phyloP scores from a whole-genome alignment of 2,329 filamentous ascomycete species.

The Dactylonectria macrodidyma region DNA sequence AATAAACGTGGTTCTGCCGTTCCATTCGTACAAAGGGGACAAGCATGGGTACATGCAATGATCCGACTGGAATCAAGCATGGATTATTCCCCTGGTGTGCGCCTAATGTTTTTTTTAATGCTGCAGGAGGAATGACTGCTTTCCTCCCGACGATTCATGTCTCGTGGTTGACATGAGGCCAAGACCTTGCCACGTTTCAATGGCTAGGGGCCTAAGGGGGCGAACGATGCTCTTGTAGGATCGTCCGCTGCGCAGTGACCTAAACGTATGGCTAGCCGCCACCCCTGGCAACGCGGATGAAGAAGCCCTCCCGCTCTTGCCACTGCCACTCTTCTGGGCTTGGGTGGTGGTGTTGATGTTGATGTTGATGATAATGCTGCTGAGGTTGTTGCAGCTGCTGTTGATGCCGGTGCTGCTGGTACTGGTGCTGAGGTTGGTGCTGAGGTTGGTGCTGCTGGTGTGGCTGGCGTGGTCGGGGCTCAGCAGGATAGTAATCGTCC shows the following conservation, averaged over 20 bases:
- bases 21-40: constrained; percentile 34
- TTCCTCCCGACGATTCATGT: not conserved
- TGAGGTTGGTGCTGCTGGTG: not conserved
- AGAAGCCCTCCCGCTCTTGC: constrained; percentile 53
- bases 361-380: not conserved
- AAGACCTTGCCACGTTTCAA: not conserved
- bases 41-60: constrained; percentile 39
- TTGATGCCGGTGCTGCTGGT: constrained; percentile 2
- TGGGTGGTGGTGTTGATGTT: constrained; percentile 18
- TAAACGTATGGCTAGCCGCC: constrained; percentile 52
- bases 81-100: not conserved
- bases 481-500: constrained; percentile 34
- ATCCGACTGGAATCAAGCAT: not conserved
- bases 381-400: not conserved
- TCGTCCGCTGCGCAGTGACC: constrained; percentile 34
- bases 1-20: constrained; percentile 25
- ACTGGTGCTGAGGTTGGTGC: not conserved
- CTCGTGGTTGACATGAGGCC: constrained; percentile 11
- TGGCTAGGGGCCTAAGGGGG: constrained; percentile 10
- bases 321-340: constrained; percentile 52
- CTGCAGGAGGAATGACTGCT: no score
- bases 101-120: not conserved
- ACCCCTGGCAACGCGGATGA: constrained; percentile 43
- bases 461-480: constrained; percentile 36
- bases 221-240: constrained; percentile 31